phyloP scores from a whole-genome alignment of 352 stramenopile genomes.

The Phytopythium delawarense region DNA sequence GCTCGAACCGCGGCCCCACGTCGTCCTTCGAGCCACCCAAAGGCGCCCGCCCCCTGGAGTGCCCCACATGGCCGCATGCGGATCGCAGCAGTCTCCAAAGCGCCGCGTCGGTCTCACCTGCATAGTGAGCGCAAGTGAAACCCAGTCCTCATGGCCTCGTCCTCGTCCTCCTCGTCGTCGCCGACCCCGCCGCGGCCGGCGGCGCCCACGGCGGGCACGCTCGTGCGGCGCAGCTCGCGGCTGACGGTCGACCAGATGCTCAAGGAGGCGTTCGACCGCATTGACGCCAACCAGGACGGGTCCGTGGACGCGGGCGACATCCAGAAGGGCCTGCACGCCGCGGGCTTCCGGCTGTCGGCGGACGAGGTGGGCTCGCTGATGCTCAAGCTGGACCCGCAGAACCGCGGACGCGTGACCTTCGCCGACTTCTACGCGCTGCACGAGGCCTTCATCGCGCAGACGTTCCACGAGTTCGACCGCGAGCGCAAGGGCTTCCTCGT shows the following conservation, averaged over 20 bases:
- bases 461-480: conserved; percentile 65
- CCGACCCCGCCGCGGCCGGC: not conserved
- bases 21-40: not conserved
- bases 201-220: conserved; percentile 10
- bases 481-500: conserved; percentile 69
- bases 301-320: conserved; percentile 72
- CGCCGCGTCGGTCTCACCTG: not conserved
- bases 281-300: conserved; percentile 68
- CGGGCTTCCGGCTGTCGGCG: conserved; percentile 54
- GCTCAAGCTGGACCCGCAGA: conserved; percentile 59
- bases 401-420: conserved; percentile 67
- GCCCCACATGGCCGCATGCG: not conserved
- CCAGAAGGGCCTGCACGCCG: conserved; percentile 55
- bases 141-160: not conserved
- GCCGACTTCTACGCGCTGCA: conserved; percentile 74
- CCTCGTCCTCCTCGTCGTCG: not conserved
- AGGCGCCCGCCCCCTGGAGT: not conserved
- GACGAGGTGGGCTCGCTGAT: conserved; percentile 62
- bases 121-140: too few species aligned
- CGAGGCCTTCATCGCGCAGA: conserved; percentile 72
- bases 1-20: not conserved
- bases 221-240: conserved; percentile 76
- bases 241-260: conserved; percentile 74
- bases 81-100: not conserved
- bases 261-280: conserved; percentile 65